Evolutionary conservation across 2,329 filamentous ascomycete genomes (phyloP).

Genomic region (Leptodontidium sp.): DNA sequence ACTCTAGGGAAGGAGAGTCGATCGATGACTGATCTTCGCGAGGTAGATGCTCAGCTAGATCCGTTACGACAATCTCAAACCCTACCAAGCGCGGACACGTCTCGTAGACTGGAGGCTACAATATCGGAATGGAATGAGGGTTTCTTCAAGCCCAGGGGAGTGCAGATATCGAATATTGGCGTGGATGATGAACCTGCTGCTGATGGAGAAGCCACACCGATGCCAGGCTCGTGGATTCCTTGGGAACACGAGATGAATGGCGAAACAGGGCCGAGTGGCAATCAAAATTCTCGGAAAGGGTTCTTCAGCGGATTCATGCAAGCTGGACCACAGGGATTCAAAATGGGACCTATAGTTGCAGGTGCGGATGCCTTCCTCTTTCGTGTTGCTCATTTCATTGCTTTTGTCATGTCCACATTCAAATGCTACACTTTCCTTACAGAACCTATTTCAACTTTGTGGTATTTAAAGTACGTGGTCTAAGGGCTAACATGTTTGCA

Average conservation of each 20-base stretch:
- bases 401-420: background rate
- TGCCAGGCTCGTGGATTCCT: slow-evolving; percentile 56
- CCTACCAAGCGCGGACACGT: slow-evolving; percentile 29
- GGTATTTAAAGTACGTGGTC: background rate
- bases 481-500: background rate
- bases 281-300: slow-evolving; percentile 17
- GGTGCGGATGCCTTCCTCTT: slow-evolving; percentile 9
- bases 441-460: background rate
- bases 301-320: slow-evolving; percentile 30
- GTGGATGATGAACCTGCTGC: slow-evolving; percentile 53
- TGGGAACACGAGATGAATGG: slow-evolving; percentile 41
- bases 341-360: slow-evolving; percentile 40
- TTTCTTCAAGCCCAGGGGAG: slow-evolving; percentile 60
- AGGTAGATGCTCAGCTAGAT: slow-evolving; percentile 55
- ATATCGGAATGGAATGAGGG: slow-evolving; percentile 63
- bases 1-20: slow-evolving; percentile 33
- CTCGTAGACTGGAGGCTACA: slow-evolving; percentile 50
- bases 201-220: slow-evolving; percentile 48
- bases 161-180: slow-evolving; percentile 53
- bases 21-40: slow-evolving; percentile 43
- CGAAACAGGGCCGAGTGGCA: slow-evolving; percentile 16
- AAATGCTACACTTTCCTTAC: background rate
- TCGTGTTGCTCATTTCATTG: background rate
- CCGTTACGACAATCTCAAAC: slow-evolving; percentile 39
- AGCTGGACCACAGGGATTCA: slow-evolving; percentile 40